phyloP scores from a whole-genome alignment of 2,329 filamentous ascomycete genomes.

The Magnaporthiopsis poae region DNA sequence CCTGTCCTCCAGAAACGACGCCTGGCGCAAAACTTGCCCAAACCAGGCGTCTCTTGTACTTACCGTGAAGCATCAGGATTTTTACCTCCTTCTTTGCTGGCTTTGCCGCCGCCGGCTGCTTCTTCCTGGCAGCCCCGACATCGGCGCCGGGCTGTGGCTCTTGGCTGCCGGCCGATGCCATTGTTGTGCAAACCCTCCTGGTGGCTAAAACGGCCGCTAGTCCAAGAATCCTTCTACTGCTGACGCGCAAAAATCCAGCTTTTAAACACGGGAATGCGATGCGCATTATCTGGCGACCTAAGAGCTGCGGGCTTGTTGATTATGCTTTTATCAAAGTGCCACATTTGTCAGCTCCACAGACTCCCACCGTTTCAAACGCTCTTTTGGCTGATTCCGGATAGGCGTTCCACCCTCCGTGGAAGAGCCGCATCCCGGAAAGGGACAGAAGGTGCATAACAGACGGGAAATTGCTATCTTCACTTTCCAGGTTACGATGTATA shows the following conservation, averaged over 20 bases:
- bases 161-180: not conserved
- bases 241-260: not conserved
- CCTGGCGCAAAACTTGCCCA: not conserved
- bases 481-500: no score
- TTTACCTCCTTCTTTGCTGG: constrained; percentile 42
- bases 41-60: constrained; percentile 9
- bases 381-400: not conserved
- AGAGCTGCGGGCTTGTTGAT: no score
- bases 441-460: no score
- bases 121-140: not conserved
- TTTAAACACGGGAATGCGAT: not conserved
- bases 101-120: not conserved
- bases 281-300: not conserved
- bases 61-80: constrained; percentile 70
- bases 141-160: not conserved
- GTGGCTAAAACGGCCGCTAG: not conserved
- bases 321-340: not conserved
- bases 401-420: not conserved
- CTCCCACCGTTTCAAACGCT: not conserved
- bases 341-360: not conserved
- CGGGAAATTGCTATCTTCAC: no score
- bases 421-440: not conserved
- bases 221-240: not conserved
- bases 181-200: not conserved
- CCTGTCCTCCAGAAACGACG: no score